These are phyloP conservation scores for Cladophialophora exuberans DNA, from an alignment of 2,329 filamentous ascomycete genomes.

Conservation along the genomic window DNA sequence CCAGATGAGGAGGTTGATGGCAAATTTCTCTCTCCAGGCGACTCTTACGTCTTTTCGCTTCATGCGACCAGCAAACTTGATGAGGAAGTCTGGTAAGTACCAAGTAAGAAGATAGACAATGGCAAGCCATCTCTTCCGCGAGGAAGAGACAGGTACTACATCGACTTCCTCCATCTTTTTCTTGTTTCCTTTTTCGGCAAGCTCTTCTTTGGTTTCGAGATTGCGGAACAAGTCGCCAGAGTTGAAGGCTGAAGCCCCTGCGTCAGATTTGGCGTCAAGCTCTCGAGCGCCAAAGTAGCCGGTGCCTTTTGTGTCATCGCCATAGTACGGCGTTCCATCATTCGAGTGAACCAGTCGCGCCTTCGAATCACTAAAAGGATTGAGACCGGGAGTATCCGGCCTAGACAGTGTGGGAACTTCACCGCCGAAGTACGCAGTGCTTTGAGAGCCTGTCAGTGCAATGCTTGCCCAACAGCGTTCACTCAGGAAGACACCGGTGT, in stretches of 20 bases:
- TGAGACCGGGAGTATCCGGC: conserved; percentile 56
- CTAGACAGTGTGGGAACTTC: conserved; percentile 64
- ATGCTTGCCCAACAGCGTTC: conserved; percentile 95
- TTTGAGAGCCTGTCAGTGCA: conserved; percentile 63
- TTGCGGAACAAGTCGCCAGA: conserved; percentile 98
- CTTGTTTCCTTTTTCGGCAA: conserved; percentile 93
- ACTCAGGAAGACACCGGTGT: conserved; percentile 92
- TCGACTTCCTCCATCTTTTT: conserved; percentile 90
- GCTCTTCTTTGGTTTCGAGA: conserved; percentile 87
- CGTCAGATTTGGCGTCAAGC: conserved; percentile 84
- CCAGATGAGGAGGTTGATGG: conserved; percentile 99
- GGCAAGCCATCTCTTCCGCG: conserved; percentile 88
- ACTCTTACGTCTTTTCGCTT: conserved; percentile 86
- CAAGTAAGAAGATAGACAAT: conserved; percentile 83
- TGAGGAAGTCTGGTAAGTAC: conserved; percentile 81
- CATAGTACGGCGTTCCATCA: conserved; percentile 60
- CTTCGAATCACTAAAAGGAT: conserved; percentile 56
- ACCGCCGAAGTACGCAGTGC: conserved; percentile 57
- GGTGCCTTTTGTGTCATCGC: conserved; percentile 73
- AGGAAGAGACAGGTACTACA: conserved; percentile 73
- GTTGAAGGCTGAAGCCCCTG: conserved; percentile 86
- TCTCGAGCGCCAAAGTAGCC: conserved; percentile 84
- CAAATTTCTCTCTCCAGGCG: conserved; percentile 96
- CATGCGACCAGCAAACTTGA: conserved; percentile 79
- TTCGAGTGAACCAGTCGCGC: conserved; percentile 56